Evolutionary conservation across 2,329 filamentous ascomycete species (phyloP), one percentile per base, ranked within the genome.

Genomic region (Chalaropsis thielavioides): DNA sequence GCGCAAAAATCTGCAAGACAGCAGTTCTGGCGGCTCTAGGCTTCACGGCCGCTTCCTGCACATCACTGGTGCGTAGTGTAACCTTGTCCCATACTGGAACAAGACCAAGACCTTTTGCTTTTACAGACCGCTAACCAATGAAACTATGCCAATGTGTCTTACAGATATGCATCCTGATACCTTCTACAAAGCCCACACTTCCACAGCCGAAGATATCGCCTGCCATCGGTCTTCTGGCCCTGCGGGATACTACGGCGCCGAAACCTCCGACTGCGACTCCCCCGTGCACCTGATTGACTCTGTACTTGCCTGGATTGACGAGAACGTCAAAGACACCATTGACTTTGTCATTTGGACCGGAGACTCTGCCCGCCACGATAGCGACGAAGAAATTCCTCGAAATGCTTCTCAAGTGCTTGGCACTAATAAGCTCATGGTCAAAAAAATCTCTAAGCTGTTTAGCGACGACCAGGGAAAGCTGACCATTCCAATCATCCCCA

Each of bases 301-400:
- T 70, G 97, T 92, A 0, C 90, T 97, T 72, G 81, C 86, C 71
- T 99, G 92, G 92, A 87, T 99, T 62, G 79, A 84, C 56, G 81
- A 85, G 54, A 86, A 95, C 71, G 72, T 96, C 66, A 87, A 83
- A 72, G 87, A 92, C 72, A 76, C 85, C 2, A 81, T 96, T 68
- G 91, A 96, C 74, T 96, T 96, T 73, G 86, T 96, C 61, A 78
- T 96, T 61, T 96, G 91, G 91, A 96, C 92, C 1, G 91, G 91
- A 69, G 91, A 96, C 74, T 92, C 88, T 40, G 90, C 89, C 22
- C 83, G 91, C 69, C 91, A 96, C 75, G 92, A 96, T 74, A 92
- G 87, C 73, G 91, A 96, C 73, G 88, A 92, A 73, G 75, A 82
- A 60, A 79, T 89, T 41, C 92, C 92, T 13, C 87, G 94, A 69